These are phyloP conservation scores for Rheum nobile DNA, from an alignment of 148 eudicot genomes.

Conservation along the genomic window DNA sequence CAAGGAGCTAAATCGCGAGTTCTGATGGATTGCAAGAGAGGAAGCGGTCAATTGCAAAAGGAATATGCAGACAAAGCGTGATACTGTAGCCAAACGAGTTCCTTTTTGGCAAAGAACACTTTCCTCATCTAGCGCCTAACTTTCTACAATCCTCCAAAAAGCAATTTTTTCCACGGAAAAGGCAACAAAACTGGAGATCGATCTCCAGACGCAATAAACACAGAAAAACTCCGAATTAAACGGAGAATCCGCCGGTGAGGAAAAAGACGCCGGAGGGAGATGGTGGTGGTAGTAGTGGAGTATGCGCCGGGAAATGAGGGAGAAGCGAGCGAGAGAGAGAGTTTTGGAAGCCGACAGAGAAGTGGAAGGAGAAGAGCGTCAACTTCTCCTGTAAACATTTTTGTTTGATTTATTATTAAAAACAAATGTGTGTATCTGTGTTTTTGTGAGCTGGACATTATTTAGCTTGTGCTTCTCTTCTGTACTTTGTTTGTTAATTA, in stretches of 20 bases:
- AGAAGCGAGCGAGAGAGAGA: constrained; percentile 11
- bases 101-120: background rate
- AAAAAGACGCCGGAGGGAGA: background rate
- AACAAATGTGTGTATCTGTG: no score
- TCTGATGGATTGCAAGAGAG: background rate
- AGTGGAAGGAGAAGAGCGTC: constrained; percentile 15
- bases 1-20: background rate
- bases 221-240: background rate
- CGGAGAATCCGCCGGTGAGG: background rate
- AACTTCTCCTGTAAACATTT: no score
- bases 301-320: constrained; percentile 4
- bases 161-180: background rate
- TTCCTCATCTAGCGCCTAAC: constrained; percentile 7
- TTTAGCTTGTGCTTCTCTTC: no score
- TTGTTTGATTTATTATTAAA: no score
- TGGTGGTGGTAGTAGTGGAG: constrained; percentile 7
- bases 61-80: constrained; percentile 2
- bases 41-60: background rate
- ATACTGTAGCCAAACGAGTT: background rate
- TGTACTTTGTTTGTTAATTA: no score
- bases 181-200: background rate
- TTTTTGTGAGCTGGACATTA: no score
- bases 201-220: background rate
- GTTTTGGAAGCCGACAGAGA: constrained; percentile 48
- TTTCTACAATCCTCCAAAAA: background rate